Evolutionary conservation across 306 rosid genomes (phyloP), one percentile per base, ranked within the genome.

Genomic region (Begonia peltatifolia): DNA sequence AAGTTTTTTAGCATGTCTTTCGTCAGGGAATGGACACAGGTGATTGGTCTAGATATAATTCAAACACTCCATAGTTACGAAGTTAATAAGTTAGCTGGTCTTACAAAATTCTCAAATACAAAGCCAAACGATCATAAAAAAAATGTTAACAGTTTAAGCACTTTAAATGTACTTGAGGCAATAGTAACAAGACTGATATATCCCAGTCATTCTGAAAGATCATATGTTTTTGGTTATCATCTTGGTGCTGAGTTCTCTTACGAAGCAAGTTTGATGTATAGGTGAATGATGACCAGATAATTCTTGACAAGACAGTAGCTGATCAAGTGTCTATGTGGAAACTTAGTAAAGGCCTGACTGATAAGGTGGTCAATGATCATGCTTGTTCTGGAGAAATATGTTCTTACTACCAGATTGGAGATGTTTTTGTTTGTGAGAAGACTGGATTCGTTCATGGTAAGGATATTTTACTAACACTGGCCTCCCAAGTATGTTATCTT

Each of bases 361-460:
- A 85, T 76, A 64, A 71, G 59, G 83, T 77, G 67, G 84, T 77
- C 55, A 43, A 67, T 25, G 95, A 78, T 68, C 99, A 86, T 67
- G 50, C 92, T 61, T 90, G 99, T 67, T 90, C 95, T 54, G 95
- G 94, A 57, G 90, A 76, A 68, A 73, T 79, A 1, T 90, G 99
- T 71, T 71, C 99, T 41, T 90, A 76, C 84, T 66, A 78, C 79
- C 86, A 75, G 60, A 81, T 90, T 60, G 95, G 94, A 63, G 92
- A 90, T 70, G 95, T 79, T 57, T 86, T 86, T 79, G 76, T 86
- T 58, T 86, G 95, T 41, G 95, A 90, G 79, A 90, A 83, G 69
- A 90, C 94, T 35, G 95, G 99, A 18, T 82, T 76, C 35, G 92
- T 86, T 71, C 99, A 90, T 63, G 99, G 99, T 90, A 70, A n/a